phyloP scores from a whole-genome alignment of 2,329 filamentous ascomycete species.

The Penicillium brevicompactum region DNA sequence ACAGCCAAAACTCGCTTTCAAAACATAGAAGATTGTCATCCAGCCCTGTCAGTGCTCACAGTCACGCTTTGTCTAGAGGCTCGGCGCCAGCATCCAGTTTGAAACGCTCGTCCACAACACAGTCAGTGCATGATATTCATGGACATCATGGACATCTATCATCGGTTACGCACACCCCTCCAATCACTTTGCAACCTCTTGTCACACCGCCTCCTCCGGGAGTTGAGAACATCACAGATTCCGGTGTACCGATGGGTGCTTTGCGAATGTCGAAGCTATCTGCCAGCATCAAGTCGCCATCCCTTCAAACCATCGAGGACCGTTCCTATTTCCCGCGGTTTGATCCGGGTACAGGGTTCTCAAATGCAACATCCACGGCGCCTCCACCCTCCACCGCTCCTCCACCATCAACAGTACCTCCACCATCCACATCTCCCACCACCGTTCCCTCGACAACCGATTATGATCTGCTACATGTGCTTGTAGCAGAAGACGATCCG shows the following conservation, averaged over 20 bases:
- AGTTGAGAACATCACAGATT: constrained; percentile 34
- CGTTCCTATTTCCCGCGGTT: constrained; percentile 22
- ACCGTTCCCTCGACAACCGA: background rate
- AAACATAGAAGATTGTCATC: constrained; percentile 2
- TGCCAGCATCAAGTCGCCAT: constrained; percentile 9
- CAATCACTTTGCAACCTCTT: constrained; percentile 16
- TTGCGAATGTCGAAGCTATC: constrained; percentile 31
- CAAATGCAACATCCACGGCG: background rate
- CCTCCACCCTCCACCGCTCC: constrained; percentile 4
- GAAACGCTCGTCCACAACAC: constrained; percentile 1
- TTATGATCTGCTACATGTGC: constrained; percentile 46
- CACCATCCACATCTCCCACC: constrained; percentile 6
- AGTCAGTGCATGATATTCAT: constrained; percentile 9
- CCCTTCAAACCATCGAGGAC: constrained; percentile 3
- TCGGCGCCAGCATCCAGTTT: constrained; percentile 7
- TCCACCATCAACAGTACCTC: constrained; percentile 5
- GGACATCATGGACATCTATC: constrained; percentile 15
- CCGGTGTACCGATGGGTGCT: constrained; percentile 35
- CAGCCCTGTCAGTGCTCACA: constrained; percentile 11
- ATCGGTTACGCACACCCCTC: constrained; percentile 18
- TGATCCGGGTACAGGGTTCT: background rate
- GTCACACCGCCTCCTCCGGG: constrained; percentile 29
- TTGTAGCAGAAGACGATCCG: constrained; percentile 87
- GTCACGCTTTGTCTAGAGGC: background rate
- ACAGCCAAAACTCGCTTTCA: constrained; percentile 15